phyloP scores from a whole-genome alignment of 176 grass and related monocot species.

The Areca catechu region DNA sequence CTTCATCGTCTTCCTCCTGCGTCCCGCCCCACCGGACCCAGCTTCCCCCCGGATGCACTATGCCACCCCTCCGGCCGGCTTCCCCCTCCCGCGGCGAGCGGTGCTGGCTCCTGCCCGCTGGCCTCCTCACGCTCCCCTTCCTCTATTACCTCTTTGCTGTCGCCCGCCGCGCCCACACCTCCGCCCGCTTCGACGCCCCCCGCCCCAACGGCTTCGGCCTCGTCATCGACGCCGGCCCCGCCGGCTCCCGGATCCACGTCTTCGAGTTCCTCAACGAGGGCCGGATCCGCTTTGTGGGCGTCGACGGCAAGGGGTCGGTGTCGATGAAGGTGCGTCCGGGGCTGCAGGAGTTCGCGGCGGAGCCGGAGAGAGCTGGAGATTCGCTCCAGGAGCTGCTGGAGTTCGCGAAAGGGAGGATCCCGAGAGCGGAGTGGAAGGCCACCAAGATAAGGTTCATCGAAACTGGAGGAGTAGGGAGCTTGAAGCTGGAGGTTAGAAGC shows the following conservation, averaged over 20 bases:
- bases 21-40: constrained; percentile 4
- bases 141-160: constrained; percentile 3
- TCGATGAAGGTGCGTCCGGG: constrained; percentile 4
- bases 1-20: background rate
- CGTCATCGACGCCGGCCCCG: constrained; percentile 1
- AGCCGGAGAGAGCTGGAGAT: background rate
- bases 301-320: background rate
- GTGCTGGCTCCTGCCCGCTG: background rate
- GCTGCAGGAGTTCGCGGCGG: background rate
- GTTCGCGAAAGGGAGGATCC: constrained; percentile 3
- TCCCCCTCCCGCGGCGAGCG: background rate
- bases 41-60: constrained; percentile 3
- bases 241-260: constrained; percentile 10
- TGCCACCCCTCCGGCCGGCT: background rate
- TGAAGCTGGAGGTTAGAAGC: background rate
- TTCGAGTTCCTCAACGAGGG: background rate
- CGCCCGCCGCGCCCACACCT: background rate
- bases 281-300: background rate
- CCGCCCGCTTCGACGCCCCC: constrained; percentile 3
- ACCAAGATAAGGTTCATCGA: constrained; percentile 2
- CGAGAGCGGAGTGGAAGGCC: background rate
- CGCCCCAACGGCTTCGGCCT: constrained; percentile 3
- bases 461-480: background rate
- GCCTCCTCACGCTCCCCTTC: constrained; percentile 5
- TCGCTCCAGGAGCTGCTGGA: constrained; percentile 4